Evolutionary conservation across 2,329 filamentous ascomycete genomes (phyloP).

Genomic region (Herpotrichia juniperi): DNA sequence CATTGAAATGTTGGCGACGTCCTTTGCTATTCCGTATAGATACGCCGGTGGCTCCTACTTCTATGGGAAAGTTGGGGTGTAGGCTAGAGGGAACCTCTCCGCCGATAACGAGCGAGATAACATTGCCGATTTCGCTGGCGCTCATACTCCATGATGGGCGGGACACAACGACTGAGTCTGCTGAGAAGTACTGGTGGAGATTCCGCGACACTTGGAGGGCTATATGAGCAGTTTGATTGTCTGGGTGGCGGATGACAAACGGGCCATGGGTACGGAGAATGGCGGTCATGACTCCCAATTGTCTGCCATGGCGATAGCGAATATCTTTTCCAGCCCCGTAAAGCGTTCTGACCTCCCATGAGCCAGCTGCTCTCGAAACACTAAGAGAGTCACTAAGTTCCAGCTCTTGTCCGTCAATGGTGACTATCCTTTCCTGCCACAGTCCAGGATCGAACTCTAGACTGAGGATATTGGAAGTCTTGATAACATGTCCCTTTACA

Average conservation of each 20-base stretch:
- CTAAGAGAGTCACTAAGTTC: constrained; percentile 5
- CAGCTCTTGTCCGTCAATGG: constrained; percentile 30
- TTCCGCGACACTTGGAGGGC: constrained; percentile 64
- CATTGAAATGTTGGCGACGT: constrained; percentile 28
- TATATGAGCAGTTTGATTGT: constrained; percentile 37
- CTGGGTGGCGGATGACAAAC: constrained; percentile 51
- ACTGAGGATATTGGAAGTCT: constrained; percentile 40
- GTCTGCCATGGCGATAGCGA: constrained; percentile 50
- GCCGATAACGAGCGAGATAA: constrained; percentile 49
- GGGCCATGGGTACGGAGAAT: constrained; percentile 56
- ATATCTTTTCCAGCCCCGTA: constrained; percentile 5
- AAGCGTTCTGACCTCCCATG: constrained; percentile 17
- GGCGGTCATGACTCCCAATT: constrained; percentile 60
- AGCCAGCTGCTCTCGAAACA: background rate
- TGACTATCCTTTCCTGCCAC: constrained; percentile 16
- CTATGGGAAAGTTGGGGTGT: constrained; percentile 38
- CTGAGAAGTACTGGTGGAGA: constrained; percentile 63
- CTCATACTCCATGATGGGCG: background rate
- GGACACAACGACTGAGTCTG: constrained; percentile 53
- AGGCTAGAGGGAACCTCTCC: constrained; percentile 22
- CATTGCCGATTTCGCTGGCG: constrained; percentile 47
- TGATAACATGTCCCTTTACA: constrained; percentile 42
- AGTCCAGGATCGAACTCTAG: constrained; percentile 32
- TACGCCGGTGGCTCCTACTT: constrained; percentile 19
- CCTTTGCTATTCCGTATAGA: constrained; percentile 29